Percentiles rank a stretch among this genome's conserved stretches.
Evolutionary conservation across 73 alveolate species (phyloP).

Genomic region (Paramecium bursaria): DNA sequence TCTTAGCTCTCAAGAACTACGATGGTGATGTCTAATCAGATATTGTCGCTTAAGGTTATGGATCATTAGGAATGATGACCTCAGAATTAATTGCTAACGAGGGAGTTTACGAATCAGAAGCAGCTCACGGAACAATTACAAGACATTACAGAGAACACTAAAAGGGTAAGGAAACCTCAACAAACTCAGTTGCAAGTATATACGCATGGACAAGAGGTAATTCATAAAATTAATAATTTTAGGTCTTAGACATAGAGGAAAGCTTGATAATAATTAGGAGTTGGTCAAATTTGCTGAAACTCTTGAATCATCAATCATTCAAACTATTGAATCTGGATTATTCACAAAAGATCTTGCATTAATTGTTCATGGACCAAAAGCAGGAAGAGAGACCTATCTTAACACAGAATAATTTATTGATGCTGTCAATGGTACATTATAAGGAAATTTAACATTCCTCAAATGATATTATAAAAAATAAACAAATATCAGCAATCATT

Average conservation of each 20-base stretch:
- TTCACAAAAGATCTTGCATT: constrained; percentile 92
- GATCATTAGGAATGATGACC: constrained; percentile 88
- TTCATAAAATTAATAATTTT: background rate
- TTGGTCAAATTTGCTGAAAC: constrained; percentile 71
- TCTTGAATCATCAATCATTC: constrained; percentile 78
- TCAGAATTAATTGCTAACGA: constrained; percentile 82
- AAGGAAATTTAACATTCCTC: constrained; percentile 21
- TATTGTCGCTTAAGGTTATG: constrained; percentile 91
- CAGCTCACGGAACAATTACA: constrained; percentile 94
- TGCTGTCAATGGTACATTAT: constrained; percentile 64
- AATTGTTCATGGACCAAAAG: constrained; percentile 75
- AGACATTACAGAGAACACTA: constrained; percentile 88
- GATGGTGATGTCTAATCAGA: constrained; percentile 92
- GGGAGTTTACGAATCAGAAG: constrained; percentile 87
- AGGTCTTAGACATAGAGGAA: constrained; percentile 82
- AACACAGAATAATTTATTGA: constrained; percentile 69
- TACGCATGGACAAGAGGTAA: constrained; percentile 91
- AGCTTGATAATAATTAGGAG: constrained; percentile 76
- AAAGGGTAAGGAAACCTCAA: constrained; percentile 86
- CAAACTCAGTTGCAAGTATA: constrained; percentile 89
- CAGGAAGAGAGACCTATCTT: constrained; percentile 41
- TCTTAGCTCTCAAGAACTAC: constrained; percentile 90
- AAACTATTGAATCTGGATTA: constrained; percentile 82
- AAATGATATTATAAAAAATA: constrained; percentile 15
- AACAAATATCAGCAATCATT: too few species aligned